Evolutionary conservation across 2,329 filamentous ascomycete genomes (phyloP).

Genomic region (Diplodia mutila): DNA sequence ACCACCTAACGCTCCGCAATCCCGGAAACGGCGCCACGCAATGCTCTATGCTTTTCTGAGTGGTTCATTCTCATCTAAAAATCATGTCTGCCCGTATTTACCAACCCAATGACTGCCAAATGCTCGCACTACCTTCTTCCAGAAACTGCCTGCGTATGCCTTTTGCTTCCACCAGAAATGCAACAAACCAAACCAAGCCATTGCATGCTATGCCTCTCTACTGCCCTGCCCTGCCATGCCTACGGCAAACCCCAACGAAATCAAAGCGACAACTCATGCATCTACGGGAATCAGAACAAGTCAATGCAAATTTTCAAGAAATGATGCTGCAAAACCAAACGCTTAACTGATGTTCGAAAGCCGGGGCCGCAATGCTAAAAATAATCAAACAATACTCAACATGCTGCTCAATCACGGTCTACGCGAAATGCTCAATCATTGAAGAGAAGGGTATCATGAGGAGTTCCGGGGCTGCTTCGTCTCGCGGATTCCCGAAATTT

Average conservation of each 20-base stretch:
- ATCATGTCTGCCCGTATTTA: background rate
- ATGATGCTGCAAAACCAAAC: background rate
- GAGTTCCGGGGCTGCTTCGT: background rate
- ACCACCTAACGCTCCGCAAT: background rate
- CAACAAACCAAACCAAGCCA: background rate
- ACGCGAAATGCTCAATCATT: constrained; percentile 12
- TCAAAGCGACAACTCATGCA: background rate
- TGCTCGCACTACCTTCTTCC: background rate
- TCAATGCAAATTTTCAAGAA: background rate
- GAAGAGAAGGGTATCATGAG: constrained; percentile 18
- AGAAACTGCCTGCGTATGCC: background rate
- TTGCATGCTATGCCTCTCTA: constrained; percentile 8
- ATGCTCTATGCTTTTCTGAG: too few species aligned
- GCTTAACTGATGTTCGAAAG: background rate
- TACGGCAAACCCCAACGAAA: background rate
- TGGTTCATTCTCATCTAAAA: background rate
- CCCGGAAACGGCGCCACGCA: background rate
- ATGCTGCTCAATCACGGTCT: constrained; percentile 21
- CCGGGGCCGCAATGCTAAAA: background rate
- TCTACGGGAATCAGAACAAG: background rate
- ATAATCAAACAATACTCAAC: background rate
- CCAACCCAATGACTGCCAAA: background rate
- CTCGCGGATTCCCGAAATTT: background rate
- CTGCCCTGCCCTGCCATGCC: background rate
- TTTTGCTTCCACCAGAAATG: background rate